Evolutionary conservation across 495 filamentous ascomycete genomes (phyloP).

Genomic region (Penicillium waksmanii): DNA sequence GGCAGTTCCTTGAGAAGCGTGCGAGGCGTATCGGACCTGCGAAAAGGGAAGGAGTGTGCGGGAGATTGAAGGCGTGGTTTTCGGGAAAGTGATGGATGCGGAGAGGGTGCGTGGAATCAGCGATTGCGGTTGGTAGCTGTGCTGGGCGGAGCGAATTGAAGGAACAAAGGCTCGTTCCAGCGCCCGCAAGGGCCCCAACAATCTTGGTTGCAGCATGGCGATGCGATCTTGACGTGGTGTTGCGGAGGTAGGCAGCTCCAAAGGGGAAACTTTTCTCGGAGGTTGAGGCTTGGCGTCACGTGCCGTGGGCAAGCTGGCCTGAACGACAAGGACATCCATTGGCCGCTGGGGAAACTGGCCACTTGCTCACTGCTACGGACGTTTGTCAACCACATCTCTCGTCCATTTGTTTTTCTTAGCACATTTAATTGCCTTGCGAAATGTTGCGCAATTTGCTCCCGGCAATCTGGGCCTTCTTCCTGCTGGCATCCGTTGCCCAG

Average conservation of each 20-base stretch:
- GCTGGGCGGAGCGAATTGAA: slow-evolving; percentile 29
- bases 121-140: slow-evolving; percentile 30
- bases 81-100: slow-evolving; percentile 35
- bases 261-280: slow-evolving; percentile 43
- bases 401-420: background rate
- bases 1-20: slow-evolving; percentile 85
- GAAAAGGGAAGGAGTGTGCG: slow-evolving; percentile 38
- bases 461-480: slow-evolving; percentile 47
- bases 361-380: background rate
- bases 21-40: slow-evolving; percentile 73
- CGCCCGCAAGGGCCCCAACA: slow-evolving; percentile 44
- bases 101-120: slow-evolving; percentile 45
- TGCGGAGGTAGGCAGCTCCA: slow-evolving; percentile 27
- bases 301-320: slow-evolving; percentile 33
- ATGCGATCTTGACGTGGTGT: slow-evolving; percentile 19
- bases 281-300: slow-evolving; percentile 39
- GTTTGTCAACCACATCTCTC: background rate
- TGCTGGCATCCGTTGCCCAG: slow-evolving; percentile 50
- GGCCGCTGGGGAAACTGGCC: background rate
- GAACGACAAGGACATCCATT: slow-evolving; percentile 22
- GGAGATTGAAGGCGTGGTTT: slow-evolving; percentile 31
- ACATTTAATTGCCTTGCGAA: background rate
- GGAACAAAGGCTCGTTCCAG: slow-evolving; percentile 44
- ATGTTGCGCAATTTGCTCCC: slow-evolving; percentile 36
- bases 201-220: slow-evolving; percentile 47